Percentiles rank a stretch among this genome's conserved stretches.
phyloP scores from a whole-genome alignment of 805 yeast species.

The Phaffomyces thermotolerans region DNA sequence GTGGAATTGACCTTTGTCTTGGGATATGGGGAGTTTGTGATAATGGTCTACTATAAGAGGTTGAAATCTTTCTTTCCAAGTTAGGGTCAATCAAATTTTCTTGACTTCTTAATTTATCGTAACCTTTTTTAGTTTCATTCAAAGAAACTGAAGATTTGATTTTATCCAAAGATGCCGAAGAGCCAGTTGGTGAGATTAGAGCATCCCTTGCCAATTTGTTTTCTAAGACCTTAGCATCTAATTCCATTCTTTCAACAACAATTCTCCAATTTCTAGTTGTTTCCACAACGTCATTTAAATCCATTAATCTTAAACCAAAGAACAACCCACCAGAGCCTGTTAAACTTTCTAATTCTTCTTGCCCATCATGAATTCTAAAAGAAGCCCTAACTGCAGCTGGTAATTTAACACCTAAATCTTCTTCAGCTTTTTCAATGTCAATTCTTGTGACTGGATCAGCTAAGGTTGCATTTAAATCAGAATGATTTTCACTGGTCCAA shows the following conservation, averaged over 20 bases:
- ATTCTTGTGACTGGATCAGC: slow-evolving; percentile 72
- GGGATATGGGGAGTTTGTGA: slow-evolving; percentile 28
- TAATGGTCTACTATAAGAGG: slow-evolving; percentile 1
- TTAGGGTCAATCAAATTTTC: slow-evolving; percentile 11
- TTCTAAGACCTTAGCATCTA: slow-evolving; percentile 20
- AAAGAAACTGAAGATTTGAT: slow-evolving; percentile 16
- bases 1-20: slow-evolving; percentile 67
- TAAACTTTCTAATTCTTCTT: slow-evolving; percentile 67
- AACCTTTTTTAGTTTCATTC: slow-evolving; percentile 25
- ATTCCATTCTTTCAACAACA: slow-evolving; percentile 42
- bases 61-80: slow-evolving; percentile 16
- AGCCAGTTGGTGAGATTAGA: slow-evolving; percentile 21
- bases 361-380: slow-evolving; percentile 83
- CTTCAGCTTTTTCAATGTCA: slow-evolving; percentile 78
- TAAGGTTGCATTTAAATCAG: slow-evolving; percentile 75
- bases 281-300: slow-evolving; percentile 70
- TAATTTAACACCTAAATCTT: slow-evolving; percentile 63
- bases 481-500: slow-evolving; percentile 73
- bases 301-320: slow-evolving; percentile 74
- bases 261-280: slow-evolving; percentile 84
- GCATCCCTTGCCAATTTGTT: slow-evolving; percentile 16
- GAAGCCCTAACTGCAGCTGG: slow-evolving; percentile 83
- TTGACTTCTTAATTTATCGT: slow-evolving; percentile 17
- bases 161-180: slow-evolving; percentile 18
- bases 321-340: slow-evolving; percentile 65